phyloP scores from a whole-genome alignment of 495 filamentous ascomycete species.

The Apiosordaria backusii region DNA sequence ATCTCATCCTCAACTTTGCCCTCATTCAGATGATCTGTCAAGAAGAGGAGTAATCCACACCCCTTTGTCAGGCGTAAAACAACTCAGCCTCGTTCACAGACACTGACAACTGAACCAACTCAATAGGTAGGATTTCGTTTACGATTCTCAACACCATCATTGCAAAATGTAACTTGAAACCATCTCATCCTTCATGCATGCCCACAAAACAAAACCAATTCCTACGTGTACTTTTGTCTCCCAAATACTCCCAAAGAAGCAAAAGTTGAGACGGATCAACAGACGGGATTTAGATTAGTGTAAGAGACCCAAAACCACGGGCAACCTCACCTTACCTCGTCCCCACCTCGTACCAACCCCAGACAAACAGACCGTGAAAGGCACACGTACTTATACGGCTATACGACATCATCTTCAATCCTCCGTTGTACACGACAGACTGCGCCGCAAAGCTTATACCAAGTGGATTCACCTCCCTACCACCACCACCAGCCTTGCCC shows the following conservation, averaged over 20 bases:
- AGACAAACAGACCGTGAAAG: background rate
- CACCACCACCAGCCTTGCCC: background rate
- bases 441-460: background rate
- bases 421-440: background rate
- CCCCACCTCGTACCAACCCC: background rate
- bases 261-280: background rate
- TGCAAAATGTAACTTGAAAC: background rate
- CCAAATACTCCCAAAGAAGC: background rate
- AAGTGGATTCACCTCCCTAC: background rate
- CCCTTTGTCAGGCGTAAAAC: background rate
- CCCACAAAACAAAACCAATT: background rate
- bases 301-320: background rate
- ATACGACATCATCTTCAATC: background rate
- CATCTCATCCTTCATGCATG: background rate
- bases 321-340: too few species aligned
- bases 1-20: background rate
- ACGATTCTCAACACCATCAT: background rate
- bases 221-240: background rate
- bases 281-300: background rate
- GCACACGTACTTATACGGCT: background rate
- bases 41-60: background rate
- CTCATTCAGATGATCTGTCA: background rate
- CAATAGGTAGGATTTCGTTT: background rate
- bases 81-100: background rate
- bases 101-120: background rate